A percentile compares a stretch with the other conserved stretches of the same genome.
Evolutionary conservation across 768 basidiomycete genomes (phyloP).

Genomic region (Gymnopilus junonius): DNA sequence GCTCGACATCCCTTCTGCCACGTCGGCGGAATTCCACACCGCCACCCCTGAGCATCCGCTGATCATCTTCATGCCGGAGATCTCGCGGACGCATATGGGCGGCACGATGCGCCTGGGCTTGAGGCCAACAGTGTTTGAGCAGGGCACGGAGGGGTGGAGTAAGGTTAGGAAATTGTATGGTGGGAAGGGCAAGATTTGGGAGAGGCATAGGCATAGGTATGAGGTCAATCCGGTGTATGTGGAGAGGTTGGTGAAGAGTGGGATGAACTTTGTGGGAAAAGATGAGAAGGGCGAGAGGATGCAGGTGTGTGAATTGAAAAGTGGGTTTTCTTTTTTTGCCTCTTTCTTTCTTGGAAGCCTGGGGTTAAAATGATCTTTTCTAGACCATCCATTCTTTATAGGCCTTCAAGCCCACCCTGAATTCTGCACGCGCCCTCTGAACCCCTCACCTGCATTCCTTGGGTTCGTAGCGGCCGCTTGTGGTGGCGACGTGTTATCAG

Average conservation of each 20-base stretch:
- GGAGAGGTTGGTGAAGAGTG: conserved; percentile 66
- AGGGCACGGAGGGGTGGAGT: conserved; percentile 70
- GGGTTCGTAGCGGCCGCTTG: conserved; percentile 89
- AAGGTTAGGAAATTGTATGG: conserved; percentile 83
- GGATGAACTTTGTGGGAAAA: conserved; percentile 73
- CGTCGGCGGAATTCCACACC: conserved; percentile 80
- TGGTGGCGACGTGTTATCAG: conserved; percentile 54
- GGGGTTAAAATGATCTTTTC: background rate
- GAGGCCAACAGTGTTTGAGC: conserved; percentile 91
- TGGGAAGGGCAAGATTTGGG: conserved; percentile 84
- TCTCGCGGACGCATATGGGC: conserved; percentile 97
- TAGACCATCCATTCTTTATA: conserved; percentile 93
- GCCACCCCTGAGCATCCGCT: conserved; percentile 67
- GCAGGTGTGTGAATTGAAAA: conserved; percentile 90
- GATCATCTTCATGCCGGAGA: conserved; percentile 98
- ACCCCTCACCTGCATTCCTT: conserved; percentile 97
- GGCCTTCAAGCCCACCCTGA: conserved; percentile 98
- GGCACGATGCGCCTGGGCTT: conserved; percentile 99
- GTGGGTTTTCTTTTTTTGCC: conserved; percentile 45
- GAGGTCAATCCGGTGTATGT: conserved; percentile 95
- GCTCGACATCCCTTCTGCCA: conserved; percentile 73
- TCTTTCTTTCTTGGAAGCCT: background rate
- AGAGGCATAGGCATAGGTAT: conserved; percentile 93
- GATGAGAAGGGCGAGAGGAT: conserved; percentile 97
- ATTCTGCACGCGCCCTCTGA: conserved; percentile 96